Percentiles rank a stretch among this genome's conserved stretches.
These are phyloP conservation scores for Talaromyces verruculosus DNA, from an alignment of 2,329 filamentous ascomycete genomes.

Conservation along the genomic window DNA sequence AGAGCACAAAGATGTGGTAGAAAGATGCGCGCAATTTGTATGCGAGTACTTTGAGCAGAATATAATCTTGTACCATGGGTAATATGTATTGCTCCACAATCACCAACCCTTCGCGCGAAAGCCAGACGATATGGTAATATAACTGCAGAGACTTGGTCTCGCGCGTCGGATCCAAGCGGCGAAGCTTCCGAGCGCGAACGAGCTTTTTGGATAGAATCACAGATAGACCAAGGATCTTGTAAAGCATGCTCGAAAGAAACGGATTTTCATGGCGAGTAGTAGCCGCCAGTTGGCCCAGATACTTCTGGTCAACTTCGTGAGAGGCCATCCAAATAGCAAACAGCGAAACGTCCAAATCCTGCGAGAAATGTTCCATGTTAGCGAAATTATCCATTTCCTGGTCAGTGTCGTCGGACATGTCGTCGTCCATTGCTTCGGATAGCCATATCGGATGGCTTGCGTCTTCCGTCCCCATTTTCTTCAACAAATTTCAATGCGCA, in stretches of 20 bases:
- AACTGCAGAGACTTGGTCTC: slow-evolving; percentile 78
- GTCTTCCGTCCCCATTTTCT: slow-evolving; percentile 6
- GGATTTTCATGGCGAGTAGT: slow-evolving; percentile 75
- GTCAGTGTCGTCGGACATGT: slow-evolving; percentile 1
- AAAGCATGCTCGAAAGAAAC: slow-evolving; percentile 72
- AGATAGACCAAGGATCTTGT: slow-evolving; percentile 87
- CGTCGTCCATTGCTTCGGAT: neutral
- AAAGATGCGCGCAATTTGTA: slow-evolving; percentile 93
- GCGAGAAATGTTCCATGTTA: slow-evolving; percentile 32
- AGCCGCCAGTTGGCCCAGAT: slow-evolving; percentile 83
- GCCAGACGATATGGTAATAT: slow-evolving; percentile 91
- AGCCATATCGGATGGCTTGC: neutral
- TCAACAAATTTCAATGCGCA: neutral
- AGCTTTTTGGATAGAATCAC: slow-evolving; percentile 84
- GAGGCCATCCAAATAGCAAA: slow-evolving; percentile 73
- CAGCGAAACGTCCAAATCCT: slow-evolving; percentile 33
- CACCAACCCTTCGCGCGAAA: slow-evolving; percentile 84
- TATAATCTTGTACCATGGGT: slow-evolving; percentile 75
- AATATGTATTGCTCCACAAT: slow-evolving; percentile 84
- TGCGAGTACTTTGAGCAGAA: slow-evolving; percentile 82
- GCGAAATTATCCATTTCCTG: slow-evolving; percentile 21
- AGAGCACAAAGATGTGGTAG: slow-evolving; percentile 94
- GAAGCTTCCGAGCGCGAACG: slow-evolving; percentile 76
- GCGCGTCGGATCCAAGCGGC: slow-evolving; percentile 74
- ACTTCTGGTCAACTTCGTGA: slow-evolving; percentile 96